Evolutionary conservation across 208 protist species (phyloP), one percentile per base, ranked within the genome.

Genomic region (Phytomonas sp.): DNA sequence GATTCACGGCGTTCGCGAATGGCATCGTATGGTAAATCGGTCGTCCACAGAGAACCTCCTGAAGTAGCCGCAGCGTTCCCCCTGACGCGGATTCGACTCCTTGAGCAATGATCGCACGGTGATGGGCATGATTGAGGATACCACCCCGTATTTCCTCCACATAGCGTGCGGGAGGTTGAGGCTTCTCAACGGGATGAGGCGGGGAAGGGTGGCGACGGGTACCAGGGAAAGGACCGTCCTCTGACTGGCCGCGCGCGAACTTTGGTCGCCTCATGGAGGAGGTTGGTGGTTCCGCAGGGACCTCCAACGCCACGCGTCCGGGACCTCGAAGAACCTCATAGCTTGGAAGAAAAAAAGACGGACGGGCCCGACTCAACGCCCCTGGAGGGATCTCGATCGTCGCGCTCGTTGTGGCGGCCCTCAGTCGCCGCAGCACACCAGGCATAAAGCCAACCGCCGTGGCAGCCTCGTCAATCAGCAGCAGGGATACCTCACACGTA

Each of bases 31-130:
- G 30, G 37, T 70, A 32, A 9, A 34, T 30, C 0, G 33, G 9
- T 32, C 66, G 56, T 23, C 61, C 46, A n/a, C 72, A 61, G n/a
- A 87, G 62, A 0, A 73, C 61, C 8, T 79, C 75, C 68, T 80
- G 81, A 34, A 87, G 72, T 29, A 87, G 34, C 74, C 68, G 75
- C 17, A 87, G 65, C 4, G 82, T 80, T 17, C 59, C 69, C 28
- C 66, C 43, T 1, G 74, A 68, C 9, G 82, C n/a, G 0, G 32
- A n/a, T 66, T 89, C 84, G 2, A 84, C 33, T 11, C 65, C 60
- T 20, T 80, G 74, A 56, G 87, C 36, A 2, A 82, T 71, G 2
- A 83, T 46, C 0, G 81, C 75, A 29, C 77, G 74, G 17, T 70
- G 63, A 34, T 40, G 68, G 1, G 78, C 76, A 31, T 77, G 46